These are phyloP conservation scores for Ustilago shanxiensis DNA, from an alignment of 1,284 basidiomycete genomes.

Conservation along the genomic window DNA sequence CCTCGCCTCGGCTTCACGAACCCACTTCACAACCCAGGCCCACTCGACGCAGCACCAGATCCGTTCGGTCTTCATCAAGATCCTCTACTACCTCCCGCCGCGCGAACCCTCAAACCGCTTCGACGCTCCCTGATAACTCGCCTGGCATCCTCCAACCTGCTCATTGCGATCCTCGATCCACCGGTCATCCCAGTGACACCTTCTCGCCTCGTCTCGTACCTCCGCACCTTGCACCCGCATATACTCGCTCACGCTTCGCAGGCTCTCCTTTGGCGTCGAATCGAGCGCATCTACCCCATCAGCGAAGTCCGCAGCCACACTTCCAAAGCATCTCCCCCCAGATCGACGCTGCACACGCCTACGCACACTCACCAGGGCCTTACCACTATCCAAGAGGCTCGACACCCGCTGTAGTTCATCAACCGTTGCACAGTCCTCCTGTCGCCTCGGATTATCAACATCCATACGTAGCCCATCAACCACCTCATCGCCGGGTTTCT, in stretches of 20 bases:
- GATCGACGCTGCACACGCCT: neutral
- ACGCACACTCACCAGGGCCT: neutral
- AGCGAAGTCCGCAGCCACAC: slow-evolving; percentile 13
- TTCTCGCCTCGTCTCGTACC: neutral
- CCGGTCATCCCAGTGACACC: slow-evolving; percentile 3
- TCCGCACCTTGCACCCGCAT: neutral
- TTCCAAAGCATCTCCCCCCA: neutral
- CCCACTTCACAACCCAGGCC: neutral
- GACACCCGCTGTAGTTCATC: slow-evolving; percentile 14
- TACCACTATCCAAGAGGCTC: slow-evolving; percentile 18
- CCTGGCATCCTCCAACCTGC: neutral
- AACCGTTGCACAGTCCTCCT: slow-evolving; percentile 1
- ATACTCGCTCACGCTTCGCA: slow-evolving; percentile 4
- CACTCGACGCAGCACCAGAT: neutral
- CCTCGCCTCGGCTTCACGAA: slow-evolving; percentile 13
- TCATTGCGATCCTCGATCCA: neutral
- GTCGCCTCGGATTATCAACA: slow-evolving; percentile 4
- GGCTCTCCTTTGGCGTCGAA: slow-evolving; percentile 24
- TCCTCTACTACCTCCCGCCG: slow-evolving; percentile 28
- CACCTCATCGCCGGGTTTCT: slow-evolving; percentile 3
- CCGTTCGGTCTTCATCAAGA: slow-evolving; percentile 8
- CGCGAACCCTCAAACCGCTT: slow-evolving; percentile 13
- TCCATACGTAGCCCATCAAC: neutral
- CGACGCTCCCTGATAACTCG: slow-evolving; percentile 3
- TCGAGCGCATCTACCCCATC: slow-evolving; percentile 16